Evolutionary conservation across 768 basidiomycete species (phyloP).

Genomic region (Boletus sensibilis): DNA sequence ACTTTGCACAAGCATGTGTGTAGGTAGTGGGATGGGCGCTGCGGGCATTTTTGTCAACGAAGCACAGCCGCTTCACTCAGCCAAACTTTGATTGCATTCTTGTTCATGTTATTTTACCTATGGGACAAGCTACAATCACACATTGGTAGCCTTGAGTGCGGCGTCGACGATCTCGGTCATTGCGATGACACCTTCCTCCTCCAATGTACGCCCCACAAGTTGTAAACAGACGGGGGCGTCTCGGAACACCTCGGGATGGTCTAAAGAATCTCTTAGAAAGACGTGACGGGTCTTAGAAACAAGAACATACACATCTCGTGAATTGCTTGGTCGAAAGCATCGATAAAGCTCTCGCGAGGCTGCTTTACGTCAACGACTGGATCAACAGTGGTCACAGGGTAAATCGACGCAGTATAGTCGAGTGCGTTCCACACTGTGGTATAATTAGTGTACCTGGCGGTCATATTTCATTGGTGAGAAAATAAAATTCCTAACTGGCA

Average conservation of each 20-base stretch:
- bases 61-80: constrained; percentile 23
- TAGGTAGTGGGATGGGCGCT: constrained; percentile 90
- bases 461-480: background rate
- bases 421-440: constrained; percentile 66
- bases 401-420: constrained; percentile 60
- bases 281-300: background rate
- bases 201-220: constrained; percentile 64
- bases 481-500: background rate
- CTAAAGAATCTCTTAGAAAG: constrained; percentile 33
- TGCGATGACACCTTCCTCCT: constrained; percentile 72
- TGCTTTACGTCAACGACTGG: constrained; percentile 48
- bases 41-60: constrained; percentile 81
- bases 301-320: constrained; percentile 53
- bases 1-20: constrained; percentile 79
- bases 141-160: constrained; percentile 40
- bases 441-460: constrained; percentile 45
- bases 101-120: background rate
- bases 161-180: constrained; percentile 66
- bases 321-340: constrained; percentile 44
- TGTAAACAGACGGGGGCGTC: constrained; percentile 66
- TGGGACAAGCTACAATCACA: background rate
- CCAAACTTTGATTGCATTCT: constrained; percentile 26
- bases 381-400: constrained; percentile 67
- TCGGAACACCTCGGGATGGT: constrained; percentile 53
- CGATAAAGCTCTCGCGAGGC: constrained; percentile 47